Evolutionary conservation across 2,329 filamentous ascomycete species (phyloP), one percentile per base, ranked within the genome.

Genomic region (Penicillium sp.): DNA sequence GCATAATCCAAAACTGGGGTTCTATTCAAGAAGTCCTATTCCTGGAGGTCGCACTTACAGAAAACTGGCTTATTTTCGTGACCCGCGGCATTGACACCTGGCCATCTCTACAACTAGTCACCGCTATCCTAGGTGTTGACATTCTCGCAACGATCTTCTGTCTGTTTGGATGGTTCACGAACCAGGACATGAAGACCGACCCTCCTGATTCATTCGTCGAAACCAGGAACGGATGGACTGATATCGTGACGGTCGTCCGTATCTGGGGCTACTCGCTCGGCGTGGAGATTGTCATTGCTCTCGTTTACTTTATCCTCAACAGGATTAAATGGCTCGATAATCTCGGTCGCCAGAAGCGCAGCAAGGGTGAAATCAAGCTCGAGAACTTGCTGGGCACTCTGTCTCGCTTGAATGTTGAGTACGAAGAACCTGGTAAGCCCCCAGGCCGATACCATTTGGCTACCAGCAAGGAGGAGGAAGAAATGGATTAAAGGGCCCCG

Each of bases 51-150:
- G 92, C 90, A 7, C 85, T 96, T 53, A 93, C 91, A 58, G 91
- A 96, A 82, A 96, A 96, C 81, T 96, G 91, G 92, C 85, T 96
- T 49, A 96, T 96, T 75, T 96, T 96, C 81, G 93, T 96, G 77
- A 96, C 91, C 62, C 90, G 91, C 81, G 91, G 89, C 58, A 85
- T 83, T 59, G 81, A 85, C 69, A 90, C 88, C 6, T 87, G 84
- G 79, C 88, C 88, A 47, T 89, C 87, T 0, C 87, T 87, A 80
- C 87, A 90, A 69, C 79, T 92, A 25, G 80, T 90, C 53, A 77
- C 76, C 37, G 88, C 88, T 54, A 91, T 91, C 69, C 76, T 89
- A 53, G 84, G 83, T 67, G 88, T 92, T 63, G 88, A 91, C 67
- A 77, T 83, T 49, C 74, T 91, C 18, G 86, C 88, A 14, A 90